Evolutionary conservation across 2,329 filamentous ascomycete species (phyloP).

Genomic region (Cladosporium cucumerinum): DNA sequence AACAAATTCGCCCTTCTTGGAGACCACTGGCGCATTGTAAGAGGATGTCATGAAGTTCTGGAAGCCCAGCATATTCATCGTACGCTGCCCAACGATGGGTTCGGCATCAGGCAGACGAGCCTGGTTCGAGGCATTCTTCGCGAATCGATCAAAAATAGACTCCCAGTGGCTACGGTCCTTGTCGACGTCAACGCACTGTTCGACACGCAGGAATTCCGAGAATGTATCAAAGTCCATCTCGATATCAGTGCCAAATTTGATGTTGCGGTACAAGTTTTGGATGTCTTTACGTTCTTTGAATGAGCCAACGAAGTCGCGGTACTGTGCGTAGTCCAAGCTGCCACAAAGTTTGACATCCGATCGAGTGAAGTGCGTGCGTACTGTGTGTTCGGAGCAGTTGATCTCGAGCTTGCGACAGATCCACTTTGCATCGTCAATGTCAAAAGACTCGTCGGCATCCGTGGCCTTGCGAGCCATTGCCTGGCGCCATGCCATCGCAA

Average conservation of each 20-base stretch:
- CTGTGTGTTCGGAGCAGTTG: slow-evolving; percentile 72
- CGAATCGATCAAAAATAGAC: slow-evolving; percentile 55
- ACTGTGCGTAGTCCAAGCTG: slow-evolving; percentile 73
- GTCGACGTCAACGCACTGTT: slow-evolving; percentile 74
- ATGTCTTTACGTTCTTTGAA: slow-evolving; percentile 85
- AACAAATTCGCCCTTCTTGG: slow-evolving; percentile 32
- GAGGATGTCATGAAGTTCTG: slow-evolving; percentile 71
- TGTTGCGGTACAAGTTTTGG: slow-evolving; percentile 64
- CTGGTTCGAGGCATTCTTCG: slow-evolving; percentile 33
- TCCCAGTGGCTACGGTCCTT: slow-evolving; percentile 66
- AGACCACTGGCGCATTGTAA: slow-evolving; percentile 28
- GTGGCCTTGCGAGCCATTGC: slow-evolving; percentile 70
- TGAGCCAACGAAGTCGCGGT: slow-evolving; percentile 75
- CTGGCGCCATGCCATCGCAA: slow-evolving; percentile 65
- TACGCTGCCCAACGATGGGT: slow-evolving; percentile 46
- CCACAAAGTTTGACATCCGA: slow-evolving; percentile 65
- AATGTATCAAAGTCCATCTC: slow-evolving; percentile 72
- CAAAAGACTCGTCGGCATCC: slow-evolving; percentile 65
- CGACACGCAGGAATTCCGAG: slow-evolving; percentile 66
- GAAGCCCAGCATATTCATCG: slow-evolving; percentile 77
- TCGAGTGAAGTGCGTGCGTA: slow-evolving; percentile 70
- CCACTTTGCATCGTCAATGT: slow-evolving; percentile 73
- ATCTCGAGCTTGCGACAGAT: slow-evolving; percentile 90
- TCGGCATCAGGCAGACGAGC: slow-evolving; percentile 42
- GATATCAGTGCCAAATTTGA: slow-evolving; percentile 47